Conservation (phyloP, 2,329 filamentous ascomycete species). For the Juglanconis oblonga region DNA sequence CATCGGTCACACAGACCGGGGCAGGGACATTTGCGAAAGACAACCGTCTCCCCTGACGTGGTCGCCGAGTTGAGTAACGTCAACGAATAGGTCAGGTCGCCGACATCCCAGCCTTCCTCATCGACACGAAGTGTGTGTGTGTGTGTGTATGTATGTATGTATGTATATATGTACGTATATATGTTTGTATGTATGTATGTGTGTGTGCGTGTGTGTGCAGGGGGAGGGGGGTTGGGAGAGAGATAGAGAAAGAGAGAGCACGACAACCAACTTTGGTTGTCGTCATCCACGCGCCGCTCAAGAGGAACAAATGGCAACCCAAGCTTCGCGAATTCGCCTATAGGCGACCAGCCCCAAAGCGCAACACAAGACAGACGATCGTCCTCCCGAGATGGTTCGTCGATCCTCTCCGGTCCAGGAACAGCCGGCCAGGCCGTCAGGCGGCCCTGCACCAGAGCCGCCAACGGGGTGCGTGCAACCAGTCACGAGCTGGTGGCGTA, state of each 20-base stretch:
- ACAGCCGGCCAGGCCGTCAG: not conserved
- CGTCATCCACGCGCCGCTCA: not conserved
- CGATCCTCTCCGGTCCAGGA: not conserved
- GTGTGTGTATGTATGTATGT: not conserved
- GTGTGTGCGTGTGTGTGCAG: not conserved
- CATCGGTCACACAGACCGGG: not conserved
- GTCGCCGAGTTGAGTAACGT: conserved; percentile 2
- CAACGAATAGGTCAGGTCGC: not conserved
- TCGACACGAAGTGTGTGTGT: not conserved
- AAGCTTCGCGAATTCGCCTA: not conserved
- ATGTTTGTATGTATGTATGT: no score
- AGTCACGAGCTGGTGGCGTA: conserved; percentile 1
- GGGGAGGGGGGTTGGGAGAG: no score
- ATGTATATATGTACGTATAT: no score
- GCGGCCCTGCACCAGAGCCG: not conserved
- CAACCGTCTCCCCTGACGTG: not conserved
- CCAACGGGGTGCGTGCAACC: not conserved
- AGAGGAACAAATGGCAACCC: not conserved
- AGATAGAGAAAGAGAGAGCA: no score
- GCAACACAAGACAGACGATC: not conserved
- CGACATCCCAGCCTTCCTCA: not conserved
- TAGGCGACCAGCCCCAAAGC: not conserved
- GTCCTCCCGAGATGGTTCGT: no score
- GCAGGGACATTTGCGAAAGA: conserved; percentile 3
- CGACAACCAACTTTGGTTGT: not conserved